Base-by-base conservation (phyloP, 2,329 filamentous ascomycete species). In the Raffaelea deltoideospora region DNA sequence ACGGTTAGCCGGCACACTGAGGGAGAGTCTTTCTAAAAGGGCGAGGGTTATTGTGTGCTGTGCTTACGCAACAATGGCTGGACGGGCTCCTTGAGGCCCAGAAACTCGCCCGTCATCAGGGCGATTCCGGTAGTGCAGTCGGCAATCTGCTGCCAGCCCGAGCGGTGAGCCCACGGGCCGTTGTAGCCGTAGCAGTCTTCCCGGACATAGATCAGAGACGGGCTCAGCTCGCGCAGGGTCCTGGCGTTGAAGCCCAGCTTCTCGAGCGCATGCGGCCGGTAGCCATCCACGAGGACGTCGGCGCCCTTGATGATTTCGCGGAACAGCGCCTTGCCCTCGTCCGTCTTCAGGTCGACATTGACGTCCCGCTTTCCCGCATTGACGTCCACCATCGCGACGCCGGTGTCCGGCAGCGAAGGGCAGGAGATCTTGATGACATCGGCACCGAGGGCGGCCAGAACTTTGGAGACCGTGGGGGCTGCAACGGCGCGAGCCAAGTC, bases 31-130 rank as follows among this genome's bases (percentile, higher is more conserved):
- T 24, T 11, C 11, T 24, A n/a, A 9, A 10, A 14, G 27, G 7
- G 5, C 9, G 27, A 28, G 5, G 27, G 5, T n/a, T n/a, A n/a
- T n/a, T n/a, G n/a, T n/a, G n/a, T n/a, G 27, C 27, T 5, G 27
- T 9, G 18, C 28, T 30, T 11, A 30, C 28, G 71, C 40, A 76
- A 74, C 0, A 75, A 74, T 32, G 76, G 76, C 0, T 80, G 70
- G 1, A 80, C 66, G 14, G 76, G 75, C 47, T 79, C 75, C 23
- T 67, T 49, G 11, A 74, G 49, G 2, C 67, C 69, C 69, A 77
- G 75, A 44, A 71, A 70, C 8, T 55, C 51, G n/a, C 72, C 72
- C 46, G 77, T 73, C n/a, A 62, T 65, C 68, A 69, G 75, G 0
- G 71, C 69, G 3, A 73, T 56, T 5, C 71, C 71, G 9, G 67